Percentiles rank a stretch among this genome's conserved stretches.
phyloP scores from a whole-genome alignment of 2,329 filamentous ascomycete species.

The Teratosphaeria pseudoeucalypti region DNA sequence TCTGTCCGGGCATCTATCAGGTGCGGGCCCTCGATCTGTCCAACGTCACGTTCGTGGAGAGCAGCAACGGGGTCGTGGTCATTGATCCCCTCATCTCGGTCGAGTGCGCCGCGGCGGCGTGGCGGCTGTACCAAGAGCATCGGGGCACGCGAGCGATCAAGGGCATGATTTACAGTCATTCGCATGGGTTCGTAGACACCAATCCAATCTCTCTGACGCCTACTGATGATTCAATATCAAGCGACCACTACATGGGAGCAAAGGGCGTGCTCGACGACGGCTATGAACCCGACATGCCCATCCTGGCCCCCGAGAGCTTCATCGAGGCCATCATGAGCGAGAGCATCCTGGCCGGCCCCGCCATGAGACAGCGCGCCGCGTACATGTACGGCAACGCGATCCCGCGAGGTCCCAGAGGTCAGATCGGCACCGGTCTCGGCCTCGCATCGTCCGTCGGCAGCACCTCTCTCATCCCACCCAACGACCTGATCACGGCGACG shows the following conservation, averaged over 20 bases:
- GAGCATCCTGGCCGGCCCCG: not conserved
- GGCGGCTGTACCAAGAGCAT: not conserved
- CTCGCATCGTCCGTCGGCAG: not conserved
- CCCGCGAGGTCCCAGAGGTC: not conserved
- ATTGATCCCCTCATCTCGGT: not conserved
- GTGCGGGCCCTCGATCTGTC: not conserved
- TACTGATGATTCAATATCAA: not conserved
- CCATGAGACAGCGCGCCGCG: not conserved
- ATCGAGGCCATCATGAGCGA: not conserved
- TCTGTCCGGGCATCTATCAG: not conserved
- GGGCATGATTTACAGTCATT: not conserved
- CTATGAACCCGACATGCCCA: not conserved
- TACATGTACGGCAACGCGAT: not conserved
- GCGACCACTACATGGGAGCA: not conserved
- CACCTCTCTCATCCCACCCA: not conserved
- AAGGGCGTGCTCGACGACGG: not conserved
- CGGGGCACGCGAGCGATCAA: not conserved
- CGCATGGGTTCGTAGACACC: not conserved
- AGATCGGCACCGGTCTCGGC: not conserved
- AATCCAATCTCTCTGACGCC: not conserved
- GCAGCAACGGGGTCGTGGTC: not conserved
- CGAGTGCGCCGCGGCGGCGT: not conserved
- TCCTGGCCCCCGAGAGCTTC: not conserved
- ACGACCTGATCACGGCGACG: not conserved
- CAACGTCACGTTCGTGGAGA: not conserved